Conservation (phyloP, 352 stramenopile genomes). For the Phytophthora rubi region DNA sequence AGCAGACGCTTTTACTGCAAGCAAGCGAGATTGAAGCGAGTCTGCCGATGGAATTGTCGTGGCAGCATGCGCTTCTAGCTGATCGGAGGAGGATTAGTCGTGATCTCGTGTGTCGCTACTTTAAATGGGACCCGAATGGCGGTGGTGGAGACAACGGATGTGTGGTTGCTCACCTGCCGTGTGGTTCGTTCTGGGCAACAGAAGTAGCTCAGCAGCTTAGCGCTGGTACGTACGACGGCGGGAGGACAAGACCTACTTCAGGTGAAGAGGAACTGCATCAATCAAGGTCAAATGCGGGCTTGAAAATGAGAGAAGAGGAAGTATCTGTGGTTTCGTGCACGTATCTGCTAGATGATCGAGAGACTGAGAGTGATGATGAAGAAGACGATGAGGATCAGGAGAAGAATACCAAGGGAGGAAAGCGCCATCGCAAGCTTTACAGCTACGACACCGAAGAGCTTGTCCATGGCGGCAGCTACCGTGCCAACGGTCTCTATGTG, state of each 20-base stretch:
- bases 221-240: background rate
- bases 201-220: constrained; percentile 4
- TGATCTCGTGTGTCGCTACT: constrained; percentile 41
- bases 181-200: constrained; percentile 34
- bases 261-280: background rate
- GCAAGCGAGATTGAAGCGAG: constrained; percentile 66
- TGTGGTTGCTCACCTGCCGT: constrained; percentile 43
- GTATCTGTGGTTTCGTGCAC: constrained; percentile 46
- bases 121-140: constrained; percentile 40
- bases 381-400: constrained; percentile 1
- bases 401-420: background rate
- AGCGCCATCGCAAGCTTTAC: constrained; percentile 28
- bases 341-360: constrained; percentile 49
- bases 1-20: constrained; percentile 55
- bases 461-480: constrained; percentile 66
- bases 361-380: constrained; percentile 31
- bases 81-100: constrained; percentile 32
- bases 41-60: constrained; percentile 41
- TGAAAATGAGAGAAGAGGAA: background rate
- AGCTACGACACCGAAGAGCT: constrained; percentile 65
- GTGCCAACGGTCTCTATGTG: constrained; percentile 60
- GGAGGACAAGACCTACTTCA: background rate
- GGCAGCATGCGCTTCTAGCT: constrained; percentile 28
- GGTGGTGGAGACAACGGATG: constrained; percentile 20
- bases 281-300: background rate